Evolutionary conservation across 2,329 filamentous ascomycete genomes (phyloP), one percentile per base, ranked within the genome.

Genomic region (Sclerotinia borealis): DNA sequence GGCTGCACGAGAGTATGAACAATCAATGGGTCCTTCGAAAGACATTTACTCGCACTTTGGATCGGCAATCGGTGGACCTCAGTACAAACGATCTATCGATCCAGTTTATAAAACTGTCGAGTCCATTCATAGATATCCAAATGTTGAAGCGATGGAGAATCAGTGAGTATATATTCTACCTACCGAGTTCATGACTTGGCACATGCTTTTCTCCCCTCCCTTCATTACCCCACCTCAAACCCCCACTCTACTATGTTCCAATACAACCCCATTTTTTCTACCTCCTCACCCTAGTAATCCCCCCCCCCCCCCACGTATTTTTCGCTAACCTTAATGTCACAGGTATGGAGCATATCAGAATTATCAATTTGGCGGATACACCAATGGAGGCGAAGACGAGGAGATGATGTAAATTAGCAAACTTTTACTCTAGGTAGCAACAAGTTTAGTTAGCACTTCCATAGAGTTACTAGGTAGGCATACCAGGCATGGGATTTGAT

Each of bases 1-100:
- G 63, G 85, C 88, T 64, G 80, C 81, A 64, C 80, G 85, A 61
- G 87, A 90, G 71, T 85, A 87, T 66, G 82, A 88, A 69, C 77
- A 80, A 62, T 81, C 80, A 2, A 77, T 76, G 3, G 72, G 75
- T 27, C 73, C 72, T 25, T 63, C 70, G 3, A 79, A 77, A 67
- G 76, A 79, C 52, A 73, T 77, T 47, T 81, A 81, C 68, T 77
- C 74, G 50, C 78, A 79, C 64, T 80, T 79, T 63, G 78, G 79
- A 25, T 74, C 75, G 9, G 72, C 77, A 3, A 71, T 77, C 7
- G 76, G 75, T 55, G 74, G 72, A 6, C 72, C 71, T 27, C 68
- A 68, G 25, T 88, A 87, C 76, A 81, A 77, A 19, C 79, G 79
- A 13, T 81, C 87, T 0, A 86, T 83, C 2, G 89, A 92, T 67